phyloP scores from a whole-genome alignment of 345 rosid genomes.

The Jatropha curcas region DNA sequence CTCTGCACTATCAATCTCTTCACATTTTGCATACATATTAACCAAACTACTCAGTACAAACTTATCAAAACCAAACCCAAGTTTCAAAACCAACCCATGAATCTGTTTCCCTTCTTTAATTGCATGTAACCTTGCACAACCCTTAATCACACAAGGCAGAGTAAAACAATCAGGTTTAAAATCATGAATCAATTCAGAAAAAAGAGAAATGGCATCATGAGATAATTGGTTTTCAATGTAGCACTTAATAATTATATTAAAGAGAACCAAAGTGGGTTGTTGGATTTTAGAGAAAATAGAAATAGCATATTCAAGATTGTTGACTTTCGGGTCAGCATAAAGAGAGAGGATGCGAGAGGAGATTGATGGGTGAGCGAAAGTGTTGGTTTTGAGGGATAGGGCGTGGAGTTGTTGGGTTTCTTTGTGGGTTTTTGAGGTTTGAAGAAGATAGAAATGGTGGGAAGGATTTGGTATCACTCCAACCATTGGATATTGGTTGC shows the following conservation, averaged over 20 bases:
- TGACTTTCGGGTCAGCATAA: conserved; percentile 13
- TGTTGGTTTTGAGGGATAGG: conserved; percentile 42
- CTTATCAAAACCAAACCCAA: conserved; percentile 29
- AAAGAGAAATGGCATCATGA: conserved; percentile 33
- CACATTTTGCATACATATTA: conserved; percentile 48
- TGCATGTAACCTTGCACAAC: too few species aligned
- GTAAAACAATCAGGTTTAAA: conserved; percentile 25
- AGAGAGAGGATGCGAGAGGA: conserved; percentile 49
- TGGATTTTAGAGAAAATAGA: conserved; percentile 8
- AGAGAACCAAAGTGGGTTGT: conserved; percentile 31
- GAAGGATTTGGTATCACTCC: neutral
- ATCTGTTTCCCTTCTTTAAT: conserved; percentile 7
- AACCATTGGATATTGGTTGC: neutral
- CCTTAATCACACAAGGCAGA: too few species aligned
- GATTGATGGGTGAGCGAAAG: conserved; percentile 35
- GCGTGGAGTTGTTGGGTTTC: conserved; percentile 52
- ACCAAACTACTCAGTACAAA: conserved; percentile 56
- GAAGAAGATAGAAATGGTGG: conserved; percentile 34
- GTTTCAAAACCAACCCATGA: conserved; percentile 54
- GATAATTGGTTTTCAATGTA: neutral
- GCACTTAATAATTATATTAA: conserved; percentile 31
- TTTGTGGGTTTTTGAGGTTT: conserved; percentile 26
- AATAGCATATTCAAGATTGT: too few species aligned
- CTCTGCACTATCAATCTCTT: neutral
- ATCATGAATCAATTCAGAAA: conserved; percentile 28